Percentiles rank a stretch among this genome's conserved stretches.
These are phyloP conservation scores for Penicillium cinerascens DNA, from an alignment of 495 filamentous ascomycete genomes.

Conservation along the genomic window DNA sequence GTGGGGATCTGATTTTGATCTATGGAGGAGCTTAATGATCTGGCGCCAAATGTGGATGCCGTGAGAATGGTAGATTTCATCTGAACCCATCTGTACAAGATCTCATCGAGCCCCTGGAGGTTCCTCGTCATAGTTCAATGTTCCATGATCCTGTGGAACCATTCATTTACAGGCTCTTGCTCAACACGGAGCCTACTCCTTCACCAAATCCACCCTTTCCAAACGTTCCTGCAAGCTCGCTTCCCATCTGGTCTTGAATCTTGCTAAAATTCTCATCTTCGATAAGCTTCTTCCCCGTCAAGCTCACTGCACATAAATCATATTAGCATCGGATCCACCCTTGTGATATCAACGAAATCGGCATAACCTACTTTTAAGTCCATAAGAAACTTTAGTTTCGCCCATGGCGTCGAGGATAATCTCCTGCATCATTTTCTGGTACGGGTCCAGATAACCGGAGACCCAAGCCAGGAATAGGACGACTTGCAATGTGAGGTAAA, in stretches of 20 bases:
- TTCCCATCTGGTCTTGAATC: conserved; percentile 33
- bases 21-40: neutral
- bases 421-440: conserved; percentile 42
- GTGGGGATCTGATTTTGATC: neutral
- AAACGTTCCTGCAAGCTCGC: conserved; percentile 23
- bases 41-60: neutral
- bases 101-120: neutral
- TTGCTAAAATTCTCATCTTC: conserved; percentile 36
- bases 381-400: conserved; percentile 47
- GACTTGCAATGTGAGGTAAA: conserved; percentile 21
- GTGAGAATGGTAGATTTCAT: neutral
- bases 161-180: conserved; percentile 15
- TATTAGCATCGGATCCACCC: neutral
- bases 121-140: neutral
- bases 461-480: conserved; percentile 33
- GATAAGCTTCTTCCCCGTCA: conserved; percentile 31
- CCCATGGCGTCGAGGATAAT: conserved; percentile 49
- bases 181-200: conserved; percentile 21
- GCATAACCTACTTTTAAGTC: conserved; percentile 31
- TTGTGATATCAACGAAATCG: neutral
- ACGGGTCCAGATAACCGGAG: conserved; percentile 29
- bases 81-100: neutral
- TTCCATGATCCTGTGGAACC: too few species aligned
- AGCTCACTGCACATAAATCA: conserved; percentile 11
- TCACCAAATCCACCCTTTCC: conserved; percentile 21